Base-by-base conservation (phyloP, 768 basidiomycete genomes). In the Suillus clintonianus region DNA sequence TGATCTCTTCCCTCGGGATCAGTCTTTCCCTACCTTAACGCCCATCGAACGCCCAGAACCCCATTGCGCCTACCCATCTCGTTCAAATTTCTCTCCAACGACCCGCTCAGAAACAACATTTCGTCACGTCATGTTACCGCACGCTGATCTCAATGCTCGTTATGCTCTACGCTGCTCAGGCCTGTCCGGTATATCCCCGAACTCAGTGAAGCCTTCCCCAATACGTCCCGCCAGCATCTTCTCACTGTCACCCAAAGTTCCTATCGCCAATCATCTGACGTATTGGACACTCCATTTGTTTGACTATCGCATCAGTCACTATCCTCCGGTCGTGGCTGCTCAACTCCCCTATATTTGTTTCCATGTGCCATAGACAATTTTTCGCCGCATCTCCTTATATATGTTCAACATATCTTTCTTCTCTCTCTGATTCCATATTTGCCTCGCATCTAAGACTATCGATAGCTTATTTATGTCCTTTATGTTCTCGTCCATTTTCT, bases 261-360 rank as follows among this genome's bases (percentile, higher is more conserved):
- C 62, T 60, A 66, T 65, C 61, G 64, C 69, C 68, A 67, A 66
- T 65, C 60, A 70, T 66, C 65, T 65, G 65, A 54, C 63, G 68
- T 70, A 74, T 69, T 64, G 55, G 62, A 73, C 71, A 67, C 68
- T 71, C 69, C 67, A 74, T 74, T 74, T 75, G 70, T 72, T 70
- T 69, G 68, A 74, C 69, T 50, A 68, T 69, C 59, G 63, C 42
- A 62, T 41, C 41, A 63, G 61, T 30, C 50, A 51, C 66, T 67
- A 70, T 51, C 62, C 57, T 59, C 48, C 45, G 51, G 67, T 64
- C 37, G 54, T 51, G 54, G 60, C 41, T 36, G 60, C 64, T 66
- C 68, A 30, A 61, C 51, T 65, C 60, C 45, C 32, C 59, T 55
- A 57, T 39, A 72, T 70, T 72, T 75, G 70, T 75, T 61, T 67